These are phyloP conservation scores for Phytopythium litorale DNA, from an alignment of 352 stramenopile species.

Conservation along the genomic window DNA sequence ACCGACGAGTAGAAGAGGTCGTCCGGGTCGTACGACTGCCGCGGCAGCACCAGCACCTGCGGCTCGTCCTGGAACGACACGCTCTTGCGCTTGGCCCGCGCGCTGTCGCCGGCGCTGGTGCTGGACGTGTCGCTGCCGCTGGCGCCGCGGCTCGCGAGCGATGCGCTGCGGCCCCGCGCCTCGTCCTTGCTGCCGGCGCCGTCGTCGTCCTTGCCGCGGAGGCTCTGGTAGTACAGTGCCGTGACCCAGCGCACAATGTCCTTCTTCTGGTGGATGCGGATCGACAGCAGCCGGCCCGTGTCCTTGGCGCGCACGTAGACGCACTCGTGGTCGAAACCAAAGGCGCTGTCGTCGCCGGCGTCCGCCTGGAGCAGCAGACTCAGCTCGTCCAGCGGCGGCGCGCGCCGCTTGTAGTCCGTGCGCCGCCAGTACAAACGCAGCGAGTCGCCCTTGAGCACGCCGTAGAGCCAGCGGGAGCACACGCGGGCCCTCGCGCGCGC, in stretches of 20 bases:
- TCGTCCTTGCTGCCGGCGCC: not conserved
- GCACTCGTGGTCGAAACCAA: conserved; percentile 58
- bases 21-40: conserved; percentile 39
- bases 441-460: conserved; percentile 34
- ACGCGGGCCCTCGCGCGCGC: conserved; percentile 30
- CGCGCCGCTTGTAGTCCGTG: conserved; percentile 54
- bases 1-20: conserved; percentile 54
- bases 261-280: conserved; percentile 59
- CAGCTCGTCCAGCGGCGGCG: conserved; percentile 36
- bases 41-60: conserved; percentile 40
- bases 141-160: not conserved
- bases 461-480: conserved; percentile 57
- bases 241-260: conserved; percentile 63
- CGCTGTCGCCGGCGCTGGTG: not conserved
- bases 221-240: conserved; percentile 58
- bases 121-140: conserved; percentile 3
- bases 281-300: conserved; percentile 32
- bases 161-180: not conserved
- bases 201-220: conserved; percentile 13
- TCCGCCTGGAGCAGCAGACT: conserved; percentile 33
- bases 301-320: conserved; percentile 46
- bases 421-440: conserved; percentile 51
- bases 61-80: conserved; percentile 54
- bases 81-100: conserved; percentile 29
- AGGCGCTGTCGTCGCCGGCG: conserved; percentile 45